Evolutionary conservation across 805 yeast species (phyloP).

Genomic region (Saccharomycopsis javanensis): DNA sequence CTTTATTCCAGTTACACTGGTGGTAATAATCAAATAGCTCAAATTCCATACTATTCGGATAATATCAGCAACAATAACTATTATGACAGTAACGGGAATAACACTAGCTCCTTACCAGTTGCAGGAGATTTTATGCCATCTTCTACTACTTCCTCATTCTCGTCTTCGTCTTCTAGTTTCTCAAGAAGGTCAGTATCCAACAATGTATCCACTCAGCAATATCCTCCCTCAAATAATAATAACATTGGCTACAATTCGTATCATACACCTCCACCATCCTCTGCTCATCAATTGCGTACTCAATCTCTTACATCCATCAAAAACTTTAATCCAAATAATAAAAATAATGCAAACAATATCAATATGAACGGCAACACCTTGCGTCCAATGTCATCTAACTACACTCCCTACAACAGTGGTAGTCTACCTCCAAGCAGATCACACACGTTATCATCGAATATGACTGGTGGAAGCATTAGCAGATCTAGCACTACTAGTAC

Average conservation of each 20-base stretch:
- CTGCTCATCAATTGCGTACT: background rate
- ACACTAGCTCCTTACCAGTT: background rate
- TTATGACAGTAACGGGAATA: background rate
- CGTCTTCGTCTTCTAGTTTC: background rate
- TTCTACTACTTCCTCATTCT: background rate
- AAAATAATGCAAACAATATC: too few species aligned
- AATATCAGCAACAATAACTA: background rate
- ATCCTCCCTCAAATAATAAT: background rate
- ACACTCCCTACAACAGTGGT: background rate
- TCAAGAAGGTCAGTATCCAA: background rate
- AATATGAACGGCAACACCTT: background rate
- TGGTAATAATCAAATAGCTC: background rate
- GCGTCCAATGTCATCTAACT: slow-evolving; percentile 1
- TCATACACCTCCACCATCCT: background rate
- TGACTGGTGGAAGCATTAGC: background rate
- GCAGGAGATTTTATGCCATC: background rate
- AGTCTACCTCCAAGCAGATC: background rate
- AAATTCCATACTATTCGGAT: background rate
- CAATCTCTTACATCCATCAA: background rate
- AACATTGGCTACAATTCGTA: background rate
- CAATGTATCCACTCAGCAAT: background rate
- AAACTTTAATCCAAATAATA: background rate
- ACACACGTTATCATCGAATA: background rate
- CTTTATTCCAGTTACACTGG: background rate
- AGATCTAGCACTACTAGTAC: background rate